phyloP scores from a whole-genome alignment of 2,329 filamentous ascomycete species.

The Apiospora saccharicola region DNA sequence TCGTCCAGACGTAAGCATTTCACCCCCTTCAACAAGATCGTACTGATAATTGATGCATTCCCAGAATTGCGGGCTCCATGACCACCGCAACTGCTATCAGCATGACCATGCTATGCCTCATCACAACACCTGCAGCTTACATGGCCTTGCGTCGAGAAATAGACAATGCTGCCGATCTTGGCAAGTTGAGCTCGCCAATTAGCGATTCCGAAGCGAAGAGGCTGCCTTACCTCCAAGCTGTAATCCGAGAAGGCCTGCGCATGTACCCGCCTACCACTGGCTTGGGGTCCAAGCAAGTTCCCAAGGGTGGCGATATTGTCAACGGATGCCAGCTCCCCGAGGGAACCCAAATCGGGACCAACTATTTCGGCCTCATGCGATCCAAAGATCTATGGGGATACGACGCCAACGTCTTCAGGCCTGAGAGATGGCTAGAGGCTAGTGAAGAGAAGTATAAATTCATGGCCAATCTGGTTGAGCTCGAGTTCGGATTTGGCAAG shows the following conservation, averaged over 20 bases:
- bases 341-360: conserved; percentile 50
- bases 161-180: conserved; percentile 28
- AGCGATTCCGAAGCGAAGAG: conserved; percentile 38
- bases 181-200: conserved; percentile 39
- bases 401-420: conserved; percentile 47
- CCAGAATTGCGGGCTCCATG: conserved; percentile 36
- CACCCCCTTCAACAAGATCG: not conserved
- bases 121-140: conserved; percentile 35
- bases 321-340: conserved; percentile 46
- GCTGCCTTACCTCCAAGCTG: conserved; percentile 48
- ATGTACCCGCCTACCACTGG: conserved; percentile 48
- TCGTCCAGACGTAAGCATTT: conserved; percentile 46
- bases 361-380: conserved; percentile 48
- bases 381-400: conserved; percentile 45
- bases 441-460: conserved; percentile 38
- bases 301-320: conserved; percentile 41
- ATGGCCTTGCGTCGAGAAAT: conserved; percentile 33
- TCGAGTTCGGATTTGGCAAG: conserved; percentile 49
- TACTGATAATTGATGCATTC: not conserved
- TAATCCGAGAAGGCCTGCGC: conserved; percentile 50
- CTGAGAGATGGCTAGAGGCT: conserved; percentile 52
- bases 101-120: conserved; percentile 37
- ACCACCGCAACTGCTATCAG: conserved; percentile 37
- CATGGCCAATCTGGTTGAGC: conserved; percentile 46
- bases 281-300: conserved; percentile 43